Base-by-base conservation (phyloP, 2,329 filamentous ascomycete species). In the Talaromyces pinophilus region DNA sequence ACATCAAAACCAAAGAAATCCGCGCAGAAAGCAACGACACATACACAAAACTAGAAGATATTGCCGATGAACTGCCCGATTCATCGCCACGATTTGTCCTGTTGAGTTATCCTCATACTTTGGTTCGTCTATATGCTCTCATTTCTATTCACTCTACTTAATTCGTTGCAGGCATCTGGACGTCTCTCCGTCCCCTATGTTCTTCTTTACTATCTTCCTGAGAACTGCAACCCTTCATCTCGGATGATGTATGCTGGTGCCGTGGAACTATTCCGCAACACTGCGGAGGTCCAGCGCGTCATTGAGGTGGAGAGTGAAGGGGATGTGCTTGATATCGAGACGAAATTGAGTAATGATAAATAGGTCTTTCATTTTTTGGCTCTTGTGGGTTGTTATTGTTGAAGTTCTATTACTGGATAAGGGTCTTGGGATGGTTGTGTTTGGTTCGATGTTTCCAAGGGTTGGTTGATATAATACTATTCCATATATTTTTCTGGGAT, bases 221-320 rank as follows among this genome's bases (percentile, higher is more conserved):
- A 90, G 62, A 97, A 94, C 59, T 95, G 92, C 81, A 97, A 96
- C 77, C 87, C 86, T 71, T 91, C 93, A 75, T 83, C 91, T 75
- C 88, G 92, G 71, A 98, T 98, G 95, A 83, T 95, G 76, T 99
- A 98, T 78, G 95, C 95, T 35, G 91, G 93, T 46, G 95, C 95
- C 52, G 97, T 97, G 80, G 95, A 99, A 82, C 81, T 98, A 78
- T 93, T 98, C 90, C 88, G 93, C 70, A 96, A 92, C 75, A 96
- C 92, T 64, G 92, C 92, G 67, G 93, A 97, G 81, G 93, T 93
- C n/a, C 90, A 90, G 63, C 88, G 87, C 71, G 90, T 98, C 30
- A 87, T 99, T 69, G 94, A 98, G 78, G 88, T 98, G 59, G 88
- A 91, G 71, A 88, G 86, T 22, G 85, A 86, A 3, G 92, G 96